Base-by-base conservation (phyloP, 805 yeast species). In the Jamesozyma piceae region DNA sequence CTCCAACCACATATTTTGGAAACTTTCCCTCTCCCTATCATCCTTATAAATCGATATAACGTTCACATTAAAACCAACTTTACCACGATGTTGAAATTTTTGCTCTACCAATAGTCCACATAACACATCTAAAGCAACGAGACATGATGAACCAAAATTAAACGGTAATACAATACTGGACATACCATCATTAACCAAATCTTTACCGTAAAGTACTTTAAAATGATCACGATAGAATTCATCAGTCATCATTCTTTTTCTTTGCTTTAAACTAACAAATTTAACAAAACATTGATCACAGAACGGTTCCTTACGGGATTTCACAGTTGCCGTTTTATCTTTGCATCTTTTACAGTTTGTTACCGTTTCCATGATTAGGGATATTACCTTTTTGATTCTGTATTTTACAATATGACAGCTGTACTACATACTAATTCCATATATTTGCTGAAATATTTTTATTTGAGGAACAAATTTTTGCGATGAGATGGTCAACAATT, bases 261-360 rank as follows among this genome's bases (percentile, higher is more conserved):
- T 70, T 61, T 85, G 88, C 59, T 89, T 89, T 20, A 85, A 80
- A 44, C 81, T 71, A 30, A 89, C 69, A 57, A 86, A 89, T 45
- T 78, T 71, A 18, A 73, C 56, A 52, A 86, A 90, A 60, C 97
- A 89, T 2, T 38, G 51, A 24, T 48, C 40, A 43, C 65, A 62
- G 38, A 63, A 63, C 2, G 43, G 33, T 40, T 62, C 65, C 42
- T 61, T 63, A 39, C 67, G 51, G 6, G 65, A 52, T 11, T 45
- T 37, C 1, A 57, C 52, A 14, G 46, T 45, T 13, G 56, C 58
- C 4, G 32, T 21, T 3, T 40, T 30, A 5, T 33, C 39, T 14
- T 50, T 44, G 38, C 65, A 61, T 34, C 63, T 54, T 39, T 52
- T 48, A 43, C 65, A 51, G 13, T 18, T 3, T 22, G 33, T 20